Conservation (phyloP, 345 rosid genomes). For the Conringia planisiliqua region DNA sequence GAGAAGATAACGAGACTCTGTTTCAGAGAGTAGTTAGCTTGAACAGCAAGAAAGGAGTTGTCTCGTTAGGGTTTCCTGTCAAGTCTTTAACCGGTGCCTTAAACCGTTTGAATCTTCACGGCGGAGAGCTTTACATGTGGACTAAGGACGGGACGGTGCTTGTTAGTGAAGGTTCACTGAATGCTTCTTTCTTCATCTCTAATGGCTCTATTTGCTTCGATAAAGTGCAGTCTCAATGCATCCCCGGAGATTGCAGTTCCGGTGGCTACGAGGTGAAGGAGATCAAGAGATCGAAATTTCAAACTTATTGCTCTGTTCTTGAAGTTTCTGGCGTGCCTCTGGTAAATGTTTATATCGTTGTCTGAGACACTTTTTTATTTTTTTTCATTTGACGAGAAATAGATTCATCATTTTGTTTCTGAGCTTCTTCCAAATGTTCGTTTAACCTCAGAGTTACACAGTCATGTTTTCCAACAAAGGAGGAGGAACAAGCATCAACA, state of each 20-base stretch:
- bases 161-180: constrained; percentile 3
- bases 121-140: constrained; percentile 27
- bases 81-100: constrained; percentile 1
- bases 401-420: neutral
- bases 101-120: constrained; percentile 19
- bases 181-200: constrained; percentile 13
- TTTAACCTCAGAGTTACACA: constrained; percentile 48
- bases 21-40: constrained; percentile 27
- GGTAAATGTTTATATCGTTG: constrained; percentile 19
- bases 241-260: constrained; percentile 1
- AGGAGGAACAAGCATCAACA: constrained; percentile 11
- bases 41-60: constrained; percentile 27
- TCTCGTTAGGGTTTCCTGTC: constrained; percentile 29
- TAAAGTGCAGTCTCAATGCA: neutral
- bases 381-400: neutral
- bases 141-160: constrained; percentile 12
- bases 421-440: neutral
- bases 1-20: constrained; percentile 4
- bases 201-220: constrained; percentile 21
- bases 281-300: constrained; percentile 7
- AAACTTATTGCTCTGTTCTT: constrained; percentile 26
- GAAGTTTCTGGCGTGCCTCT: constrained; percentile 28
- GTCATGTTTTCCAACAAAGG: constrained; percentile 42
- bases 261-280: constrained; percentile 8
- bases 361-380: neutral